Base-by-base conservation (phyloP, 1,139 yeast species). In the Zygoascus hellenicus region DNA sequence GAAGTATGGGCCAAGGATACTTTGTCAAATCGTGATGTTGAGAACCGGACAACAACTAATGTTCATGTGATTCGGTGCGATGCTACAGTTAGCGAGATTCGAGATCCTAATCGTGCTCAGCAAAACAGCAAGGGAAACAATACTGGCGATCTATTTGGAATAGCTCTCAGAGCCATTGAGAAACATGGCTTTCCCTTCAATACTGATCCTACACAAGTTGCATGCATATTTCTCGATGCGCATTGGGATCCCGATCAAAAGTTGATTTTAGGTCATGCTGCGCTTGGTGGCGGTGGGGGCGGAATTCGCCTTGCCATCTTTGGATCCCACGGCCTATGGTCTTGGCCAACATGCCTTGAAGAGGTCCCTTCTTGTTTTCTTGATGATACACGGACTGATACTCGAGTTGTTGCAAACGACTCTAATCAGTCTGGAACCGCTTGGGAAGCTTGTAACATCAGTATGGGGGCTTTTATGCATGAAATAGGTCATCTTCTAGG, bases 381-480 rank as follows among this genome's bases (percentile, higher is more conserved):
- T 43, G 97, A 92, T 61, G 74, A 75, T 10, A 83, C 95, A 0
- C 74, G 64, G 16, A 72, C 85, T 15, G 76, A 81, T 46, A 76
- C 73, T 0, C 62, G 61, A 1, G 89, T 86, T 54, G 96, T 90
- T 7, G 97, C 96, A 7, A 89, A 92, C 62, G 98, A 92, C 63
- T 74, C 83, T 53, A 77, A 79, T 58, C 83, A 88, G 61, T 84
- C 95, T 63, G 87, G 95, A 1, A 78, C 95, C 1, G 76, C 83
- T 48, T 92, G 96, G 96, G 97, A 89, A 64, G 86, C 95, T 59
- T 67, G 85, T 38, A 83, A 85, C 52, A 76, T 92, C 38, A 88
- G 97, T 1, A 65, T 87, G 62, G 97, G 98, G 38, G 97, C 97
- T 0, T 89, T 88, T 58, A 75, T 90, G 84, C 98, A 92, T 63